Conservation (phyloP, 192 early-diverging fungal genomes). For the Ramicandelaber brevisporus region DNA sequence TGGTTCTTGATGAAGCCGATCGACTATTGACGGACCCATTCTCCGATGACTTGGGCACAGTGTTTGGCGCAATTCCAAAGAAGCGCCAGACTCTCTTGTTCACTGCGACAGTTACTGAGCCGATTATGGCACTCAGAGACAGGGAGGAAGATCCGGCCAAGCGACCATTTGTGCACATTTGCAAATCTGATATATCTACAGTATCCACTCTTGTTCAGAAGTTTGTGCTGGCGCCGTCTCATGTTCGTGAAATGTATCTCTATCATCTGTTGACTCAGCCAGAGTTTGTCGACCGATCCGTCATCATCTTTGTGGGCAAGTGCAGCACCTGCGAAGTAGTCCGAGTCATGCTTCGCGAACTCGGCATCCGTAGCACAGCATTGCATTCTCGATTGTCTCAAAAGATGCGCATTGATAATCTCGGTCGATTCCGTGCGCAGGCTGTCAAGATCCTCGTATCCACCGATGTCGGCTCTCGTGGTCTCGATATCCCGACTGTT, state of each 20-base stretch:
- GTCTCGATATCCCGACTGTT: conserved; percentile 91
- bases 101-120: conserved; percentile 87
- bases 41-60: conserved; percentile 47
- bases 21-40: conserved; percentile 68
- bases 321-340: conserved; percentile 68
- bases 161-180: conserved; percentile 14
- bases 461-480: conserved; percentile 94
- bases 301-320: conserved; percentile 79
- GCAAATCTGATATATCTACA: conserved; percentile 25
- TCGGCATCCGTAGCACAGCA: conserved; percentile 74
- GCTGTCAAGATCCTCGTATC: conserved; percentile 74
- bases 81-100: conserved; percentile 84
- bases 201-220: conserved; percentile 68
- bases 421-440: conserved; percentile 77
- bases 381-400: conserved; percentile 89
- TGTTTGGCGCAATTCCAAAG: conserved; percentile 51
- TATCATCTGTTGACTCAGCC: conserved; percentile 30
- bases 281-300: conserved; percentile 38
- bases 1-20: conserved; percentile 95
- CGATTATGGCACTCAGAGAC: conserved; percentile 45
- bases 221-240: conserved; percentile 82
- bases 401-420: conserved; percentile 59
- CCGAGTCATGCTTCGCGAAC: conserved; percentile 62
- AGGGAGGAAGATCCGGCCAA: conserved; percentile 8
- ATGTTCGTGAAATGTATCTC: conserved; percentile 72